These are phyloP conservation scores for Pythium biforme DNA, from an alignment of 352 stramenopile species.

Conservation along the genomic window DNA sequence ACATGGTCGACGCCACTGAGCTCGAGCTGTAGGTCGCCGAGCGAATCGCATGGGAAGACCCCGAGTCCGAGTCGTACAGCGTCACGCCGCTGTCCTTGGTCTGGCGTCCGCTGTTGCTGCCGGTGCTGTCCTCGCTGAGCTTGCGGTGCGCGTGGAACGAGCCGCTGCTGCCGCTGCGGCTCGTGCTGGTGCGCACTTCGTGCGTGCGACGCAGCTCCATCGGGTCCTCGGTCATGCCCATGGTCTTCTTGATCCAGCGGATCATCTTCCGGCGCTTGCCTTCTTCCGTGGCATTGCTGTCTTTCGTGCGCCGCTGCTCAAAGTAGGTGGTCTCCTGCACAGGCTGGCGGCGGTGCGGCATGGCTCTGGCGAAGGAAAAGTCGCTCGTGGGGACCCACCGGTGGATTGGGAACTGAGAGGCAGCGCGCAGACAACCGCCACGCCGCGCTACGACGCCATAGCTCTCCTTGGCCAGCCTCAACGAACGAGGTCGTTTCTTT, in stretches of 20 bases:
- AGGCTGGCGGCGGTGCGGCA: slow-evolving; percentile 1
- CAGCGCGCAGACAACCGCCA: background rate
- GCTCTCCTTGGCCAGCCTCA: background rate
- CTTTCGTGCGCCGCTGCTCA: slow-evolving; percentile 16
- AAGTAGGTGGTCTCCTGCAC: slow-evolving; percentile 1
- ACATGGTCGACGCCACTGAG: slow-evolving; percentile 11
- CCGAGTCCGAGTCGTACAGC: slow-evolving; percentile 3
- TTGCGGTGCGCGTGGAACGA: slow-evolving; percentile 2
- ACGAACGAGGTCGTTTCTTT: background rate
- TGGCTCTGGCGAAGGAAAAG: background rate
- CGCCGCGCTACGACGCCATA: too few relatives aligned
- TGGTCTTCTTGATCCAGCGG: slow-evolving; percentile 29
- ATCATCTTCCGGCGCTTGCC: slow-evolving; percentile 29
- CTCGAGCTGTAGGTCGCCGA: slow-evolving; percentile 2
- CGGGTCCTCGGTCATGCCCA: slow-evolving; percentile 22
- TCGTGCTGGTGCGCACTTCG: background rate
- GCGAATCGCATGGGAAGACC: background rate
- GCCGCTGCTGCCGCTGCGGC: slow-evolving; percentile 3
- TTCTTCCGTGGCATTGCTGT: slow-evolving; percentile 13
- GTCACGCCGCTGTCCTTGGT: slow-evolving; percentile 9
- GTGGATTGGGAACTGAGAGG: background rate
- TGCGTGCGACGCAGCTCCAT: slow-evolving; percentile 1
- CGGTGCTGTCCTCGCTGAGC: slow-evolving; percentile 16
- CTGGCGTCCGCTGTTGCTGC: background rate
- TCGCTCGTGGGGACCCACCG: background rate